These are phyloP conservation scores for Avena insularis DNA, from an alignment of 176 grass and related monocot species.

Conservation along the genomic window DNA sequence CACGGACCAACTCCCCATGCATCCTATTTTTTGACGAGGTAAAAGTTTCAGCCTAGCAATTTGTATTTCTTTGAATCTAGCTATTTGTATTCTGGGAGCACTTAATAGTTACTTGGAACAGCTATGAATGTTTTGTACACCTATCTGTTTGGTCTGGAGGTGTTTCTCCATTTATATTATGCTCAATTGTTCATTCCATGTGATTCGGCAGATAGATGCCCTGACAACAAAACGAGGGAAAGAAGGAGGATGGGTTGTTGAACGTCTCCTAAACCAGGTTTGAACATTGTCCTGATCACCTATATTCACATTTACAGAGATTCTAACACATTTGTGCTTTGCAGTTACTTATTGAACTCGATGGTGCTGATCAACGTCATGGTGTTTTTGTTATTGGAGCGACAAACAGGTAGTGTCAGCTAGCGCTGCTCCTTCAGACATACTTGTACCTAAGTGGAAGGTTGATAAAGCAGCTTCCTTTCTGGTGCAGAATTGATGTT, in stretches of 20 bases:
- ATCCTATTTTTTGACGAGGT: slow-evolving; percentile 99
- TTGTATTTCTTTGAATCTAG: background rate
- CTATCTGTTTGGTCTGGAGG: background rate
- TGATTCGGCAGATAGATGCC: slow-evolving; percentile 79
- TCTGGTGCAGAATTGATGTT: slow-evolving; percentile 70
- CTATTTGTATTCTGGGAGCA: background rate
- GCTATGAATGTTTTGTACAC: background rate
- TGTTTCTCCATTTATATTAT: background rate
- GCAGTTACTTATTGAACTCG: slow-evolving; percentile 87
- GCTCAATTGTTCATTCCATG: slow-evolving; percentile 27
- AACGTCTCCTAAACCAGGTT: slow-evolving; percentile 85
- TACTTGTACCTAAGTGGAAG: background rate
- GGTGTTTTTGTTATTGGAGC: slow-evolving; percentile 93
- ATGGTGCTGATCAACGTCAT: slow-evolving; percentile 77
- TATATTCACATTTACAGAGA: background rate
- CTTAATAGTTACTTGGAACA: background rate
- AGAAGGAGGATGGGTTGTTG: slow-evolving; percentile 87
- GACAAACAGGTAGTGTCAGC: slow-evolving; percentile 77
- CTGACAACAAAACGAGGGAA: slow-evolving; percentile 87
- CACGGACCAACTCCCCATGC: slow-evolving; percentile 84
- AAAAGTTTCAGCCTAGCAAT: background rate
- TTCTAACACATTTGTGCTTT: background rate
- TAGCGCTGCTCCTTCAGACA: background rate
- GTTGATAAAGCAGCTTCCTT: slow-evolving; percentile 6
- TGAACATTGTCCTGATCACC: slow-evolving; percentile 10